phyloP scores from a whole-genome alignment of 352 stramenopile genomes.

The Phytophthora colocasiae region DNA sequence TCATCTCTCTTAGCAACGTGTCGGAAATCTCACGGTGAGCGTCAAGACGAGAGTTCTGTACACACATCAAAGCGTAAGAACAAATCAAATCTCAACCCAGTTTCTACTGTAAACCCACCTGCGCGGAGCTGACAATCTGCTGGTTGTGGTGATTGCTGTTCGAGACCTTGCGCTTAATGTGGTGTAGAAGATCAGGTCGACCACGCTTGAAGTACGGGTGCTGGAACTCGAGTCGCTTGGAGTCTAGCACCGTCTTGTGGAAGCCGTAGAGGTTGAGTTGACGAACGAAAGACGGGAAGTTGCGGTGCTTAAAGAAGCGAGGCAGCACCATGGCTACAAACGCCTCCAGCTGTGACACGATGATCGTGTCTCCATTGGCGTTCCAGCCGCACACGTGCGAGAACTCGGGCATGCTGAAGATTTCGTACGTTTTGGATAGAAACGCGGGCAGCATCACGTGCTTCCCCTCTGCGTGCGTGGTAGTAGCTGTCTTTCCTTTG shows the following conservation, averaged over 20 bases:
- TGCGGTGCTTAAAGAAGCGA: slow-evolving; percentile 93
- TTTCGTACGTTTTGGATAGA: slow-evolving; percentile 94
- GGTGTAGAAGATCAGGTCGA: slow-evolving; percentile 82
- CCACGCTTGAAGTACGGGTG: slow-evolving; percentile 93
- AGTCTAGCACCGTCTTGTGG: slow-evolving; percentile 93
- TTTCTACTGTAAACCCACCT: slow-evolving; percentile 38
- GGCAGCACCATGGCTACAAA: slow-evolving; percentile 89
- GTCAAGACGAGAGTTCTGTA: slow-evolving; percentile 72
- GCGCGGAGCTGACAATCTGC: slow-evolving; percentile 61
- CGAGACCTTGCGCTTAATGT: slow-evolving; percentile 91
- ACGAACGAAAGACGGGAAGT: slow-evolving; percentile 94
- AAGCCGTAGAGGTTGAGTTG: slow-evolving; percentile 96
- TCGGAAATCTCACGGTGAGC: slow-evolving; percentile 82
- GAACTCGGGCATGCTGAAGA: slow-evolving; percentile 91
- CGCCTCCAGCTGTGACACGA: slow-evolving; percentile 88
- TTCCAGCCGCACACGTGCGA: slow-evolving; percentile 91
- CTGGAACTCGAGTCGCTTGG: slow-evolving; percentile 93
- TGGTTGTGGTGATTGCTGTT: slow-evolving; percentile 56
- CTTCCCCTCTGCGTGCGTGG: slow-evolving; percentile 54
- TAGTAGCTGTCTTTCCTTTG: slow-evolving; percentile 25
- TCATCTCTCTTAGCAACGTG: slow-evolving; percentile 85
- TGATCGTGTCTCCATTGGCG: slow-evolving; percentile 90
- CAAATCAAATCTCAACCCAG: slow-evolving; percentile 4
- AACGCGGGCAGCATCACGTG: slow-evolving; percentile 91
- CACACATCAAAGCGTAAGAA: slow-evolving; percentile 2